Base-by-base conservation (phyloP, 768 basidiomycete genomes). In the Phaffia tasmanica region DNA sequence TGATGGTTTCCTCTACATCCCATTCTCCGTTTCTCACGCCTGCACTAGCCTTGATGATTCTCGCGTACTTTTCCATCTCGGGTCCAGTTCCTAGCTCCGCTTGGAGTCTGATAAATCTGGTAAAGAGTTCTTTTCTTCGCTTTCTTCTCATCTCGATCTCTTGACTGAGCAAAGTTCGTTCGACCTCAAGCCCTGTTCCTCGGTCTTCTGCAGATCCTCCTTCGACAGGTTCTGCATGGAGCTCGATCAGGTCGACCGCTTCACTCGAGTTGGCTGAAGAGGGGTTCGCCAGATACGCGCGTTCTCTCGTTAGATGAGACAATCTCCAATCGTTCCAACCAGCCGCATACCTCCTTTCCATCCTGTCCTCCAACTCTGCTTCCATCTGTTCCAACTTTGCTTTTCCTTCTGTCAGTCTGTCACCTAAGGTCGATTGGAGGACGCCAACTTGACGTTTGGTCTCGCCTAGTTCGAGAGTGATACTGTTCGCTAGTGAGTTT, bases 321-420 rank as follows among this genome's bases (percentile, higher is more conserved):
- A 85, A 85, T 25, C 88, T 78, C 92, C 94, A 98, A 72, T 87
- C 88, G 75, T 94, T 89, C 86, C 87, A 97, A 2, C 92, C 94
- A 29, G 86, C 73, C 59, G 88, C 82, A 78, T 89, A 90, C 70
- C 87, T 80, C 71, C 82, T 82, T 23, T 85, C 87, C 84, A 95
- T 89, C 77, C 87, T 89, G 8, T 78, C 78, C 30, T 81, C 77
- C 35, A 97, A 77, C 68, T 84, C 84, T 21, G 75, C 76, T 75
- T 90, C 86, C 64, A 92, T 76, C 42, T 81, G 80, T 35, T 80
- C 78, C 57, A 94, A 78, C 29, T 78, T 73, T 63, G 81, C 78
- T 66, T 84, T 84, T 11, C 84, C 81, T 32, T 84, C 81, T 6
- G 81, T 74, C 9, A 92, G 79, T 1, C 82, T 82, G 58, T 85